Conservation (phyloP, 495 filamentous ascomycete species). For the Hypomontagnella monticulosa region DNA sequence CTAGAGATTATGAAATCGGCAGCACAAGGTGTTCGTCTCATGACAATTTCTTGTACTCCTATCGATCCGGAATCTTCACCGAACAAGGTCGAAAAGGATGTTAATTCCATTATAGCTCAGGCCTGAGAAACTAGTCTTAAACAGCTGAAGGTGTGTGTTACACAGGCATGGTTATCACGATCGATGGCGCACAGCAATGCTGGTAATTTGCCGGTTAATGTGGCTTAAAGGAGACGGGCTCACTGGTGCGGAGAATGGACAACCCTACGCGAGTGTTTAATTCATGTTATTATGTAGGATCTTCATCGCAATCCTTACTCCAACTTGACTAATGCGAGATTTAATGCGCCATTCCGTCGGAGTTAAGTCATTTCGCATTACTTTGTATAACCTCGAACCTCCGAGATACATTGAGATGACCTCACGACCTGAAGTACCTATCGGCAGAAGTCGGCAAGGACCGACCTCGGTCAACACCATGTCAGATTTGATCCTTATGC, state of each 20-base stretch:
- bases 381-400: neutral
- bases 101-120: neutral
- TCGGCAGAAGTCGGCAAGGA: constrained; percentile 7
- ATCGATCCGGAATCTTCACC: constrained; percentile 7
- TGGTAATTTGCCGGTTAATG: constrained; percentile 30
- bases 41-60: constrained; percentile 28
- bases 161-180: neutral
- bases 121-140: neutral
- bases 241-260: constrained; percentile 10
- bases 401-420: constrained; percentile 18
- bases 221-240: constrained; percentile 7
- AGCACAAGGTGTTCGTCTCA: constrained; percentile 25
- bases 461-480: neutral
- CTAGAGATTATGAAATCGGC: constrained; percentile 12
- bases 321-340: constrained; percentile 16
- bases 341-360: neutral
- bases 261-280: constrained; percentile 12
- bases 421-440: constrained; percentile 15
- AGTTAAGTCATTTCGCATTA: constrained; percentile 20
- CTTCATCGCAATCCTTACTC: constrained; percentile 12
- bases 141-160: constrained; percentile 3
- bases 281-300: constrained; percentile 31
- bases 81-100: constrained; percentile 2
- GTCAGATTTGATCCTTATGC: neutral
- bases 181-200: constrained; percentile 15